Evolutionary conservation across 371 early-diverging fungal species (phyloP).

Genomic region (Saksenaea oblongispora): DNA sequence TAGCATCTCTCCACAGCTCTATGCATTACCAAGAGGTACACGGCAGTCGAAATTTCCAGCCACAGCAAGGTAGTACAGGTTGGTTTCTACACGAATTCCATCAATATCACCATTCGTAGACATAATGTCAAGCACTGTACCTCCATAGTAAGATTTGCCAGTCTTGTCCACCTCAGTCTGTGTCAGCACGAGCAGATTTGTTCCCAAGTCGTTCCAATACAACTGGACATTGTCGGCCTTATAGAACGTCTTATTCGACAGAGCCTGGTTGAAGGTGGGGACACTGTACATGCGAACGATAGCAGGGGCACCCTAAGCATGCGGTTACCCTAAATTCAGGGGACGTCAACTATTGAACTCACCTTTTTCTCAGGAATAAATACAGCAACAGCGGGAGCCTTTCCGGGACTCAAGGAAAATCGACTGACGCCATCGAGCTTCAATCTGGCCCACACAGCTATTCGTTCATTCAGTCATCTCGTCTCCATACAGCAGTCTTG

Average conservation of each 20-base stretch:
- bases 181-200: conserved; percentile 86
- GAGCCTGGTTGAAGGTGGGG: conserved; percentile 70
- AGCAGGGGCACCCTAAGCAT: conserved; percentile 69
- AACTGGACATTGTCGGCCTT: conserved; percentile 92
- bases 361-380: conserved; percentile 87
- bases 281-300: conserved; percentile 81
- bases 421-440: conserved; percentile 77
- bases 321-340: neutral
- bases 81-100: conserved; percentile 62
- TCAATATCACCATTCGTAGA: neutral
- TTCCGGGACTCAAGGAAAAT: conserved; percentile 91
- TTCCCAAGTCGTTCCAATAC: conserved; percentile 94
- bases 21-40: conserved; percentile 66
- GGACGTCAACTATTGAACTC: neutral
- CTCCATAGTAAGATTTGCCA: conserved; percentile 95
- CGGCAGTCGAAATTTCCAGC: conserved; percentile 93
- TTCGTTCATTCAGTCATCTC: neutral
- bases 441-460: conserved; percentile 59
- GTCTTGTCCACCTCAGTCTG: conserved; percentile 95
- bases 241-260: conserved; percentile 90
- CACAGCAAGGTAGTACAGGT: conserved; percentile 87
- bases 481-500: neutral
- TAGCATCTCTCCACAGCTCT: neutral
- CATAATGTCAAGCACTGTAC: conserved; percentile 7
- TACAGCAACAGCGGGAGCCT: conserved; percentile 78